Evolutionary conservation across 1,284 basidiomycete genomes (phyloP), one percentile per base, ranked within the genome.

Genomic region (Anthracocystis setariae): DNA sequence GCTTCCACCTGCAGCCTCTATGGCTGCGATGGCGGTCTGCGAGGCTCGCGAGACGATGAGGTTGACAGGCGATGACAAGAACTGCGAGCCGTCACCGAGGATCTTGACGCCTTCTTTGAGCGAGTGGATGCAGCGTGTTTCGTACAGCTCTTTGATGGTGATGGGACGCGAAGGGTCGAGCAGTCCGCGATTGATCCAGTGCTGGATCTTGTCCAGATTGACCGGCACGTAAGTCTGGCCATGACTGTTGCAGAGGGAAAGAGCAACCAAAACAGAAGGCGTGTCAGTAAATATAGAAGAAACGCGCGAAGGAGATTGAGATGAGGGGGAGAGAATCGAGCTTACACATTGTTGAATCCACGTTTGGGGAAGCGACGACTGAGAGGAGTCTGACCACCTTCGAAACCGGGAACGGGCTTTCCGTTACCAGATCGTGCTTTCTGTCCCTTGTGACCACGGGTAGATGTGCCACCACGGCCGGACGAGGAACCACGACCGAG

Each of bases 371-470:
- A 92, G 45, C 90, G 86, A 73, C 93, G 90, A n/a, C 90, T 90
- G 58, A 98, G 88, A 8, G 95, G 92, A 21, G 94, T 97, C 84
- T 98, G 95, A 73, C 95, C 95, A 80, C 95, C 95, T 84, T 96
- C 94, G 75, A 98, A 98, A 25, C 81, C 80, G 27, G 89, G 86
- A 72, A 88, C 89, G 24, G 93, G 89, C 78, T 89, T 92, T n/a
- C 93, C 92, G 76, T 92, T 90, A 5, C 95, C 94, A 20, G 92
- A 89, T 57, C 95, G 89, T 42, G 94, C 91, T 65, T 94, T 95
- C 84, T 96, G 94, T 78, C 95, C 95, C 81, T 99, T 99, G 84
- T 93, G 89, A 85, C 95, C 95, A 55, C 93, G 88, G 67, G 93
- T 93, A 4, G 94, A 90, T 0, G 94, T 97, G 59, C 93, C 91